phyloP scores from a whole-genome alignment of 129 eudicot species.

The Tagetes erecta region DNA sequence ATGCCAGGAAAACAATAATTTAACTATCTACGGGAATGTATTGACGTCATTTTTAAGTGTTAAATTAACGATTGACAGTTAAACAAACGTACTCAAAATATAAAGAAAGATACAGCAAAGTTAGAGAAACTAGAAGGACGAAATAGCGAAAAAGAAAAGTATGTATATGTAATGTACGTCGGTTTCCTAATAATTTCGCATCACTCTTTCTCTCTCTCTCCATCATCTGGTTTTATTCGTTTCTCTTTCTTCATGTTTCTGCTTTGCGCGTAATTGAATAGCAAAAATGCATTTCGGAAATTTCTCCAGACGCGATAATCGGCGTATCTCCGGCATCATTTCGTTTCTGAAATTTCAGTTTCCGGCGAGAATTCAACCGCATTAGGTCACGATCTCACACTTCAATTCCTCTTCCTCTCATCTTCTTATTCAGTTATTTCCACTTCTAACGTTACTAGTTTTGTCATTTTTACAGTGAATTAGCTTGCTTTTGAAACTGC shows the following conservation, averaged over 20 bases:
- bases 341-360: slow-evolving; percentile 41
- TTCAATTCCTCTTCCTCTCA: slow-evolving; percentile 8
- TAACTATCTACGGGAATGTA: too few relatives aligned
- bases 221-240: slow-evolving; percentile 32
- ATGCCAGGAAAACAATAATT: too few relatives aligned
- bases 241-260: slow-evolving; percentile 23
- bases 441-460: background rate
- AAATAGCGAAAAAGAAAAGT: slow-evolving; percentile 1
- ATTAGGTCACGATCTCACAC: slow-evolving; percentile 25
- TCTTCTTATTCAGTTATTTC: background rate
- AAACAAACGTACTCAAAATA: too few relatives aligned
- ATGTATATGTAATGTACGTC: slow-evolving; percentile 22
- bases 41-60: too few relatives aligned
- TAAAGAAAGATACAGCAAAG: background rate
- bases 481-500: slow-evolving; percentile 18
- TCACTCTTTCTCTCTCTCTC: slow-evolving; percentile 20
- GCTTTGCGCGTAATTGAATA: slow-evolving; percentile 21
- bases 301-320: background rate
- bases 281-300: background rate
- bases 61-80: too few relatives aligned
- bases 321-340: slow-evolving; percentile 45
- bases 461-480: slow-evolving; percentile 5
- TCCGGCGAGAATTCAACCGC: slow-evolving; percentile 25
- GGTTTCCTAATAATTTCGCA: slow-evolving; percentile 17
- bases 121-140: slow-evolving; percentile 23